Evolutionary conservation across 2,329 filamentous ascomycete genomes (phyloP).

Genomic region (Pseudocercospora macadamiae): DNA sequence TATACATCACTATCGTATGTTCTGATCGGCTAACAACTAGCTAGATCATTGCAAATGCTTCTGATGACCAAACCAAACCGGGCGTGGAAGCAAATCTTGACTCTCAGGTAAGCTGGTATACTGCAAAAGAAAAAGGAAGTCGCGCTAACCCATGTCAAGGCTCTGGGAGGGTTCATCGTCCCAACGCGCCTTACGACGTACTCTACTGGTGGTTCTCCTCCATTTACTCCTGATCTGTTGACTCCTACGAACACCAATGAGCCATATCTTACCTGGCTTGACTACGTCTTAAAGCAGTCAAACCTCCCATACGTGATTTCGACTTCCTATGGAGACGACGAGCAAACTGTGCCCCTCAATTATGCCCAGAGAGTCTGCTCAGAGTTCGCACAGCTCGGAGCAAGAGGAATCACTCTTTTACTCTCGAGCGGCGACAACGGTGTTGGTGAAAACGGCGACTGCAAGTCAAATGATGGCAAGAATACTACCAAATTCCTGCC

Average conservation of each 20-base stretch:
- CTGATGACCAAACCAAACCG: slow-evolving; percentile 56
- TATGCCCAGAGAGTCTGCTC: slow-evolving; percentile 66
- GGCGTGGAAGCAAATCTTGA: slow-evolving; percentile 66
- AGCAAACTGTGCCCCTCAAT: slow-evolving; percentile 62
- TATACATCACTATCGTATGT: slow-evolving; percentile 53
- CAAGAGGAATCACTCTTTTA: slow-evolving; percentile 65
- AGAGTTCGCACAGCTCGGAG: slow-evolving; percentile 65
- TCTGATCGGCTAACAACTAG: slow-evolving; percentile 41
- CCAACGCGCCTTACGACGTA: slow-evolving; percentile 61
- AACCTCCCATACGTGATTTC: slow-evolving; percentile 64
- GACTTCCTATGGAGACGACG: slow-evolving; percentile 68
- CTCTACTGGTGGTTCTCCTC: slow-evolving; percentile 57
- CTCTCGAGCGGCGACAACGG: slow-evolving; percentile 66
- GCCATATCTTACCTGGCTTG: slow-evolving; percentile 65
- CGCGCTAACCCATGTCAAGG: no score
- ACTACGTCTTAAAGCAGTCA: slow-evolving; percentile 58
- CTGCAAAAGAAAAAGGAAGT: no score
- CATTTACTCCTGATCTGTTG: slow-evolving; percentile 53
- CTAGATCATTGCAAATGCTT: slow-evolving; percentile 58
- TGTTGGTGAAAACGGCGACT: slow-evolving; percentile 49
- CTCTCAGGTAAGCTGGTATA: slow-evolving; percentile 47
- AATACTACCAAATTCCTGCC: slow-evolving; percentile 51
- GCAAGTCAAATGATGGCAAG: slow-evolving; percentile 49
- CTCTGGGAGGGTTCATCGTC: slow-evolving; percentile 24
- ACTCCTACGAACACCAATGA: slow-evolving; percentile 61